Base-by-base conservation (phyloP, 495 filamentous ascomycete species). In the Acidiella bohemica region DNA sequence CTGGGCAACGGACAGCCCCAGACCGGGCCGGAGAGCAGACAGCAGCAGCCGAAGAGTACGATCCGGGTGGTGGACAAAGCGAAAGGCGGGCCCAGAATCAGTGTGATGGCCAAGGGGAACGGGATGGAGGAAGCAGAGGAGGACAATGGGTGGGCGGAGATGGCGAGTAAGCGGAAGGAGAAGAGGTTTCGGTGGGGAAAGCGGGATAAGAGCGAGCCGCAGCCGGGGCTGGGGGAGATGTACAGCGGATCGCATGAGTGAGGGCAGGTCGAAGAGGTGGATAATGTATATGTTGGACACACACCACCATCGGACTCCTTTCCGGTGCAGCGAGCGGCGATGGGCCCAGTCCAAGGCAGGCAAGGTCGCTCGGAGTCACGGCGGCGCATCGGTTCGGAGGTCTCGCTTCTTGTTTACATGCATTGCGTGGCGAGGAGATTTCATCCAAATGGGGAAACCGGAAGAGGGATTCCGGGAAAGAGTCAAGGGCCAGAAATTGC, bases 81-180 rank as follows among this genome's bases (percentile, higher is more conserved):
- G 9, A 51, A 51, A 39, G 47, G 47, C 2, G 26, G 21, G 14
- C 36, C 47, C 7, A 46, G 37, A 19, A 28, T 46, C 12, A 29
- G 23, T 7, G 21, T 32, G 8, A 30, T 22, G 29, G 25, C 39
- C 3, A n/a, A n/a, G n/a, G 45, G 22, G 11, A 21, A 23, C 19
- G 36, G 21, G 10, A 80, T 85, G 11, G 83, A 85, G 9, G n/a
- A n/a, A n/a, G n/a, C n/a, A n/a, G 77, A 87, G 31, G 83, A 93
- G 37, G 84, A 88, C 19, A 79, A 88, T 50, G 77, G 76, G 17
- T 86, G 84, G 84, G 78, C 77, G 36, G 78, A 84, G 39, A 86
- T 92, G 83, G 80, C 73, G 59, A 79, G 78, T 55, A 87, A 81
- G 60, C 70, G 81, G 33, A 81, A 84, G 40, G 76, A 81, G 60